These are phyloP conservation scores for Tuctoria greenei DNA, from an alignment of 176 grass and related monocot species.

Conservation along the genomic window DNA sequence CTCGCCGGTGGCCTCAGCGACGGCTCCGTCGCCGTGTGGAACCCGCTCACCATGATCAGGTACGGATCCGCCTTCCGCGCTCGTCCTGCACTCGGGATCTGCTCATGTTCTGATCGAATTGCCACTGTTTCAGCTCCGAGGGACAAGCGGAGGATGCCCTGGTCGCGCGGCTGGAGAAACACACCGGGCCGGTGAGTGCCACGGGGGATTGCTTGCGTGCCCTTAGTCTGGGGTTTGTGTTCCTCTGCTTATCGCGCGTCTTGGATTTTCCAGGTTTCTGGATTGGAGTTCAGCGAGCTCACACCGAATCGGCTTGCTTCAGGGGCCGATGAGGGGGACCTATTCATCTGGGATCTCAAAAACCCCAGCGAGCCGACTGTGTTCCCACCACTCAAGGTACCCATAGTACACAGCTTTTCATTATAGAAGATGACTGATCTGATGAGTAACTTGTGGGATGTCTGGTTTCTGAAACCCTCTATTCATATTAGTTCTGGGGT, in stretches of 20 bases:
- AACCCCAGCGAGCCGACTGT: constrained; percentile 68
- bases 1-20: constrained; percentile 85
- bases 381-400: constrained; percentile 82
- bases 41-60: constrained; percentile 84
- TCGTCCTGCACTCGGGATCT: constrained; percentile 30
- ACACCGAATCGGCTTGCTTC: constrained; percentile 79
- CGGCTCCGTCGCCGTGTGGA: constrained; percentile 87
- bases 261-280: constrained; percentile 60
- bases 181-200: constrained; percentile 77
- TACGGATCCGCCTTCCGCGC: constrained; percentile 38
- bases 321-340: constrained; percentile 84
- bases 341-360: constrained; percentile 93
- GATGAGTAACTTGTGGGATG: constrained; percentile 17
- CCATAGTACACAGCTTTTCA: not conserved
- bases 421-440: not conserved
- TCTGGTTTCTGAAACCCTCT: not conserved
- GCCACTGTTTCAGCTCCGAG: constrained; percentile 60
- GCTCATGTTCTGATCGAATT: constrained; percentile 33
- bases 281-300: constrained; percentile 82
- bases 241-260: constrained; percentile 23
- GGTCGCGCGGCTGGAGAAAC: constrained; percentile 87
- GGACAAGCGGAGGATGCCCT: constrained; percentile 58
- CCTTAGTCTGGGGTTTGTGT: constrained; percentile 5
- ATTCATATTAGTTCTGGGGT: not conserved
- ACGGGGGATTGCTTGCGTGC: not conserved